Evolutionary conservation across 2,329 filamentous ascomycete genomes (phyloP).

Genomic region (Pyrenochaeta sp.): DNA sequence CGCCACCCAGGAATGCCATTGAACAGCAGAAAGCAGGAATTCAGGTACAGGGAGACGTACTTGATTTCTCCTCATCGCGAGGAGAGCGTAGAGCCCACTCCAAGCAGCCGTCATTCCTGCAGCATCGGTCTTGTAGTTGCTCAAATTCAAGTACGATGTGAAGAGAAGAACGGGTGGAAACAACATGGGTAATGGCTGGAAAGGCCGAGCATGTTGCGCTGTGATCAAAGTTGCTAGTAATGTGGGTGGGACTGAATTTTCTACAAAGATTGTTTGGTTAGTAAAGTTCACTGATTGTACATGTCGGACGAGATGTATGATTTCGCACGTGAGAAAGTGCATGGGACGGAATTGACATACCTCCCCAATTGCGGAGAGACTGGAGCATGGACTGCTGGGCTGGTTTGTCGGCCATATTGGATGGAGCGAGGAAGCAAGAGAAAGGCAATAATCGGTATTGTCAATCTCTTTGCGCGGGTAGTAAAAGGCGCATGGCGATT

Average conservation of each 20-base stretch:
- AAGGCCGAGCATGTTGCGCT: slow-evolving; percentile 71
- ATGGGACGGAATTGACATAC: slow-evolving; percentile 46
- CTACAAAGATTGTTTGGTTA: slow-evolving; percentile 51
- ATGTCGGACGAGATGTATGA: not conserved
- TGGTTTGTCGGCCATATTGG: slow-evolving; percentile 49
- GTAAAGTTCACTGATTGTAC: not conserved
- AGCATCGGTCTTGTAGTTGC: slow-evolving; percentile 67
- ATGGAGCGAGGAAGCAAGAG: not conserved
- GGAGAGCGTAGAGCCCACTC: slow-evolving; percentile 69
- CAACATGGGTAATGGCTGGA: slow-evolving; percentile 70
- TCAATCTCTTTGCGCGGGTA: not conserved
- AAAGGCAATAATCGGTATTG: not conserved
- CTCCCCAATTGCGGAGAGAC: slow-evolving; percentile 60
- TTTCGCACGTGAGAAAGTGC: slow-evolving; percentile 24
- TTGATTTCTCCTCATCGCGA: slow-evolving; percentile 66
- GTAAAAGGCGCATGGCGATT: no score
- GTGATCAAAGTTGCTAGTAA: slow-evolving; percentile 71
- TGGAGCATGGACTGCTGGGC: slow-evolving; percentile 51
- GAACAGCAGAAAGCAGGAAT: not conserved
- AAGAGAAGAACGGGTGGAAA: slow-evolving; percentile 72
- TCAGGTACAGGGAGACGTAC: slow-evolving; percentile 26
- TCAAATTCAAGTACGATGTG: slow-evolving; percentile 70
- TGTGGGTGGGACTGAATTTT: slow-evolving; percentile 69
- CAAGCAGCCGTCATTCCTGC: slow-evolving; percentile 70
- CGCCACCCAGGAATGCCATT: not conserved